A percentile compares a stretch with the other conserved stretches of the same genome.
Evolutionary conservation across 768 basidiomycete species (phyloP).

Genomic region (Punctularia strigosozonata): DNA sequence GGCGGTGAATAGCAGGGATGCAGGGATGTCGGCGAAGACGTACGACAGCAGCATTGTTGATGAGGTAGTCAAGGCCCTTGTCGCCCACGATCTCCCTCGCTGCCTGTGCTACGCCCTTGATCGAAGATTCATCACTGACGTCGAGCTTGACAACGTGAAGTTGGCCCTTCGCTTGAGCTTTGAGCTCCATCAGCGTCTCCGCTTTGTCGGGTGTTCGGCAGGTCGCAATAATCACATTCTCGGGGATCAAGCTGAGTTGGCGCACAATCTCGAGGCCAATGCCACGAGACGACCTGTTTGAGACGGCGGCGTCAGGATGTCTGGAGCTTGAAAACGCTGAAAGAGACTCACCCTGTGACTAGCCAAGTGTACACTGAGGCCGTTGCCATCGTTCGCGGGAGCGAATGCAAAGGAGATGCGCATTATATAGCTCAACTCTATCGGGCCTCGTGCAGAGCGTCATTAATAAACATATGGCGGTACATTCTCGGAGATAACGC

Average conservation of each 20-base stretch:
- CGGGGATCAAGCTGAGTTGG: conserved; percentile 12
- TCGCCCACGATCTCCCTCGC: conserved; percentile 17
- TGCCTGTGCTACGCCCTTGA: conserved; percentile 13
- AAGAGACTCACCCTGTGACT: conserved; percentile 11
- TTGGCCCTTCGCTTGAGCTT: conserved; percentile 12
- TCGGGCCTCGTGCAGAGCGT: no score
- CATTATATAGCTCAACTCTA: no score
- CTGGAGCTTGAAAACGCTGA: background rate
- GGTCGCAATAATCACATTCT: conserved; percentile 18
- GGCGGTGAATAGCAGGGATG: background rate
- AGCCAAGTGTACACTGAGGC: conserved; percentile 9
- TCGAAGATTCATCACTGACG: conserved; percentile 14
- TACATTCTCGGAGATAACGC: no score
- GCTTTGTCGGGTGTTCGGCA: conserved; percentile 17
- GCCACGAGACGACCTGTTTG: conserved; percentile 17
- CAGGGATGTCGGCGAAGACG: conserved; percentile 6
- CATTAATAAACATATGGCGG: no score
- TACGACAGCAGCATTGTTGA: conserved; percentile 28
- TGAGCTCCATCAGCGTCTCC: conserved; percentile 11
- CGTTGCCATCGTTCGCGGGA: no score
- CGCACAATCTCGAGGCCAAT: conserved; percentile 18
- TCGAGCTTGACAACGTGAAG: conserved; percentile 24
- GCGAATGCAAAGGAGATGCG: no score
- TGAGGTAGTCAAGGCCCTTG: conserved; percentile 24
- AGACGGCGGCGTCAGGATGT: background rate